Evolutionary conservation across 2,329 filamentous ascomycete species (phyloP), one percentile per base, ranked within the genome.

Genomic region (Aspergillus phoenicis): DNA sequence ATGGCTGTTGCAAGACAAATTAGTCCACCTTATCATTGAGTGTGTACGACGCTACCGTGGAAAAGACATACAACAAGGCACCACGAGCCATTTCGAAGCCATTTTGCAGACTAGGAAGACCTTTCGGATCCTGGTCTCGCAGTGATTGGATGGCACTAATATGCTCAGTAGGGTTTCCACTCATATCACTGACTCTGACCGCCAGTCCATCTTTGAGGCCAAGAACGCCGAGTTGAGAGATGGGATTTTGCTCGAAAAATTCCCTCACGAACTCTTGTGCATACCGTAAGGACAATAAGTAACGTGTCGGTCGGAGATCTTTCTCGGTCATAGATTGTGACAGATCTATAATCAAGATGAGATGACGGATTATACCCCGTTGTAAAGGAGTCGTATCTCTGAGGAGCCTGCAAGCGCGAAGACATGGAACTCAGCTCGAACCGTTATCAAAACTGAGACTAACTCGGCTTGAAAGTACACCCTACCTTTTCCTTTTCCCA

Each of bases 241-340:
- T 98, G 10, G 95, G 95, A 71, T 99, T 99, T 78, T 99, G 95
- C 78, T 98, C 95, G 73, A 98, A 99, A 79, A 92, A 99, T 75
- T 97, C 94, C 61, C 89, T 85, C 52, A 98, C 90, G 76, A 98
- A 99, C 60, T 93, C 89, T 65, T 89, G 86, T 15, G 93, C 90
- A 77, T 93, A 96, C 65, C 88, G 88, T 71, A 97, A 84, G 56
- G 89, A 90, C 33, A 97, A 85, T 39, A 93, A 85, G 77, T 94
- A 93, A 62, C 94, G 87, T 47, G 89, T 97, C 5, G 95, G 95
- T 26, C 95, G 87, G 67, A 98, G 84, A 73, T 99, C 95, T 78
- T 98, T 98, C 77, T 98, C 93, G 5, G 87, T 79, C 95, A 99
- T 99, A 54, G 94, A 91, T 65, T 91, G 89, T 22, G 91, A 96